A percentile compares a stretch with the other conserved stretches of the same genome.
Evolutionary conservation across 768 basidiomycete species (phyloP).

Genomic region (Termitomyces sp.): DNA sequence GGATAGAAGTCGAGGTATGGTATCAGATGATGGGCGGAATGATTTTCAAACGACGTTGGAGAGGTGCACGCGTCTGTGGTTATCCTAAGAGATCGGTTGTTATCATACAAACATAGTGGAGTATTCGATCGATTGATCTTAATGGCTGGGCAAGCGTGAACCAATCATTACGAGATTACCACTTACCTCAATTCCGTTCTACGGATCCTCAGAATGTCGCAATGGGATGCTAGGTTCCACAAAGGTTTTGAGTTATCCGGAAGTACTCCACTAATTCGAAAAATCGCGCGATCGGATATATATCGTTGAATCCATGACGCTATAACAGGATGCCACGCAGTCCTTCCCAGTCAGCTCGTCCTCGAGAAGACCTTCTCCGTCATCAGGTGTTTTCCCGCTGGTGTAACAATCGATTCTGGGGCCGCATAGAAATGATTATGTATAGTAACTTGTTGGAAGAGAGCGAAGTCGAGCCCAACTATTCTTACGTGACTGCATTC

Average conservation of each 20-base stretch:
- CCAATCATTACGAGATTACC: too few relatives aligned
- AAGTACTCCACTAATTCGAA: background rate
- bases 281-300: background rate
- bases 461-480: slow-evolving; percentile 16
- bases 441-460: background rate
- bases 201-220: too few relatives aligned
- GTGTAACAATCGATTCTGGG: background rate
- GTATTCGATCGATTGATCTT: background rate
- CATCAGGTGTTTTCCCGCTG: too few relatives aligned
- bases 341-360: background rate
- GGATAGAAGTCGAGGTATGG: too few relatives aligned
- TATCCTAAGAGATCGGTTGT: background rate
- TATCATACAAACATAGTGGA: background rate
- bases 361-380: background rate
- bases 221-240: too few relatives aligned
- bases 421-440: background rate
- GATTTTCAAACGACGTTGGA: background rate
- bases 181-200: too few relatives aligned
- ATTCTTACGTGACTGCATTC: slow-evolving; percentile 29
- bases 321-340: background rate
- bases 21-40: background rate
- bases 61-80: background rate
- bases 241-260: too few relatives aligned
- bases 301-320: too few relatives aligned
- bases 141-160: background rate